Percentiles rank a stretch among this genome's conserved stretches.
These are phyloP conservation scores for Wickerhamomyces sp. DNA, from an alignment of 1,139 yeast species.

Conservation along the genomic window DNA sequence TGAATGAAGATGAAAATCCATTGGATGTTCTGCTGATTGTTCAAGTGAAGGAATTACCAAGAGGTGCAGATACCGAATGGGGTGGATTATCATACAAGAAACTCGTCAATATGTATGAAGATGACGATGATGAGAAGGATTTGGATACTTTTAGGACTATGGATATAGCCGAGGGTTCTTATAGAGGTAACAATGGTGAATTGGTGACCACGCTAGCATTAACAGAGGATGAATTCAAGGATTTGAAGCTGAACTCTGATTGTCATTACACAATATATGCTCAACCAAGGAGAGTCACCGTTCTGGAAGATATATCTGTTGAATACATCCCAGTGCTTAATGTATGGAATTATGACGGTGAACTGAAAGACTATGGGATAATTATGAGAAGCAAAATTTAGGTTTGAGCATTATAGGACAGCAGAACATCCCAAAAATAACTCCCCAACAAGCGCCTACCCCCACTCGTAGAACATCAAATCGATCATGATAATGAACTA, in stretches of 20 bases:
- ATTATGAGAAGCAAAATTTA: slow-evolving; percentile 15
- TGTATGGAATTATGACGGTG: slow-evolving; percentile 25
- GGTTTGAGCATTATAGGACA: too few species aligned
- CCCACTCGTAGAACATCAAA: too few species aligned
- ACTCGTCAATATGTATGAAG: slow-evolving; percentile 35
- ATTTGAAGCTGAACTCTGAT: slow-evolving; percentile 3
- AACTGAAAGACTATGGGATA: slow-evolving; percentile 22
- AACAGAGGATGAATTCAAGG: slow-evolving; percentile 10
- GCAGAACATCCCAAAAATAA: too few species aligned
- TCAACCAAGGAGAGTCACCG: slow-evolving; percentile 9
- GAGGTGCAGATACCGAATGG: slow-evolving; percentile 74
- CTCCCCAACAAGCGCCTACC: too few species aligned
- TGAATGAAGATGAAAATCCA: slow-evolving; percentile 26
- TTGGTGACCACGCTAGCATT: slow-evolving; percentile 19
- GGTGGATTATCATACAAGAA: slow-evolving; percentile 51
- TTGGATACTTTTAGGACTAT: too few species aligned
- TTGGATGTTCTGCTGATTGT: slow-evolving; percentile 43
- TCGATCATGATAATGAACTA: too few species aligned
- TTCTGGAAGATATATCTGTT: slow-evolving; percentile 10
- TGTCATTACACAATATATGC: slow-evolving; percentile 24
- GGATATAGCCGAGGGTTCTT: not conserved
- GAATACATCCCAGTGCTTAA: slow-evolving; percentile 29
- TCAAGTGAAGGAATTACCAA: slow-evolving; percentile 61
- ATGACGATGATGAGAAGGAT: slow-evolving; percentile 32
- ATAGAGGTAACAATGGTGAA: slow-evolving; percentile 12